phyloP scores from a whole-genome alignment of 148 eudicot species.

The Vaccinium macrocarpon region DNA sequence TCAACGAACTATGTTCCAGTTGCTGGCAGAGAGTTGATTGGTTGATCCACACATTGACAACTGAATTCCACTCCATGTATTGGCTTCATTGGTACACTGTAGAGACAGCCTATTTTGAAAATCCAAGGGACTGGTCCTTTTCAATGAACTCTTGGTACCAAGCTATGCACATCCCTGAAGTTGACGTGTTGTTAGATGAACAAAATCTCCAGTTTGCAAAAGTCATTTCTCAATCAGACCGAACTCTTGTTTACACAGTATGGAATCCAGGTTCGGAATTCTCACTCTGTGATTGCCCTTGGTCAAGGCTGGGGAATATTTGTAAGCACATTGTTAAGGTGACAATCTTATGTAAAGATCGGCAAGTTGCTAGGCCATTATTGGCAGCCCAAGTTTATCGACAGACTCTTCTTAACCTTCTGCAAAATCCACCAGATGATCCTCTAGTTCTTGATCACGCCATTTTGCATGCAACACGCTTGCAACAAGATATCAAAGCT shows the following conservation, averaged over 20 bases:
- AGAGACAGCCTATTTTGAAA: conserved; percentile 22
- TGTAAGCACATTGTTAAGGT: conserved; percentile 35
- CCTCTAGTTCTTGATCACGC: conserved; percentile 37
- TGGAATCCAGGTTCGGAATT: conserved; percentile 42
- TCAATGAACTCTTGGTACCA: conserved; percentile 30
- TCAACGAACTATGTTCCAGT: neutral
- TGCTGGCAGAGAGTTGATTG: conserved; percentile 29
- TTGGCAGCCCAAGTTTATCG: conserved; percentile 32
- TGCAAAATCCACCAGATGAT: conserved; percentile 31
- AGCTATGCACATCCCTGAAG: conserved; percentile 32
- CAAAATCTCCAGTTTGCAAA: conserved; percentile 31
- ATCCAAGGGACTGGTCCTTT: conserved; percentile 18
- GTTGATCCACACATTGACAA: conserved; percentile 29
- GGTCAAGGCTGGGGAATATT: conserved; percentile 34
- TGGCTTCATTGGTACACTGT: conserved; percentile 30
- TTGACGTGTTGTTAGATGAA: conserved; percentile 28
- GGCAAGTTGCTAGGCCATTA: conserved; percentile 31
- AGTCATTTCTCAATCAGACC: conserved; percentile 30
- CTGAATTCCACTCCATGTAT: conserved; percentile 30
- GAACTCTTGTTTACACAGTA: conserved; percentile 21
- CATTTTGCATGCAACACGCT: conserved; percentile 24
- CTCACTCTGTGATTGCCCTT: conserved; percentile 30
- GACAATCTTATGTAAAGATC: conserved; percentile 25
- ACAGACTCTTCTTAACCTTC: conserved; percentile 29
- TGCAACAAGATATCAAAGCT: conserved; percentile 27